A percentile compares a stretch with the other conserved stretches of the same genome.
phyloP scores from a whole-genome alignment of 495 filamentous ascomycete species.

The Annulohypoxylon nitens region DNA sequence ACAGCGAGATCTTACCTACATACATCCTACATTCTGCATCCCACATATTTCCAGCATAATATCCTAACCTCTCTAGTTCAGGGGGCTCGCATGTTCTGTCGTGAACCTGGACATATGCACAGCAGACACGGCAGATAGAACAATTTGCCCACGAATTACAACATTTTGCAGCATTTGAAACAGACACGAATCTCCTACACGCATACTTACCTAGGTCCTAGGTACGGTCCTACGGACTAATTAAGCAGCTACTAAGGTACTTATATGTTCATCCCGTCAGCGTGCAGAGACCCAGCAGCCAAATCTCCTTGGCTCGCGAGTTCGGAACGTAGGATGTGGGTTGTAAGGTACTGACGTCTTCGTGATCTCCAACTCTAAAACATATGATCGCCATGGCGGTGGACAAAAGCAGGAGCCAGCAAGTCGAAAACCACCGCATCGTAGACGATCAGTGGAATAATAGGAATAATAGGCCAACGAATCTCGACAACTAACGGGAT shows the following conservation, averaged over 20 bases:
- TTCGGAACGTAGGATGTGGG: neutral
- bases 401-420: slow-evolving; percentile 7
- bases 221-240: too few relatives aligned
- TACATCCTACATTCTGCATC: too few relatives aligned
- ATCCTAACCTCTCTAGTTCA: neutral
- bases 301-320: neutral
- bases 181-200: slow-evolving; percentile 13
- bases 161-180: slow-evolving; percentile 41
- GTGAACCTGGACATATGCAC: neutral
- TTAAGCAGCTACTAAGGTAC: too few relatives aligned
- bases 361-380: slow-evolving; percentile 32
- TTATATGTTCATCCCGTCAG: slow-evolving; percentile 3
- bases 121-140: neutral
- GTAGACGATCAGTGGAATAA: slow-evolving; percentile 20
- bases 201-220: neutral
- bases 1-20: neutral
- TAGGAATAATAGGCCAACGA: slow-evolving; percentile 1
- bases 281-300: slow-evolving; percentile 7
- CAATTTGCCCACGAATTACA: slow-evolving; percentile 27
- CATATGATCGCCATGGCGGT: slow-evolving; percentile 29
- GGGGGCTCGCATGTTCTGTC: slow-evolving; percentile 3
- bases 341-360: slow-evolving; percentile 26
- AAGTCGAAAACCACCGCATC: slow-evolving; percentile 12
- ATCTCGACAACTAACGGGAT: slow-evolving; percentile 10
- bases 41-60: too few relatives aligned